Percentiles rank a stretch among this genome's conserved stretches.
Evolutionary conservation across 768 basidiomycete genomes (phyloP).

Genomic region (Leccinum longicurvipes): DNA sequence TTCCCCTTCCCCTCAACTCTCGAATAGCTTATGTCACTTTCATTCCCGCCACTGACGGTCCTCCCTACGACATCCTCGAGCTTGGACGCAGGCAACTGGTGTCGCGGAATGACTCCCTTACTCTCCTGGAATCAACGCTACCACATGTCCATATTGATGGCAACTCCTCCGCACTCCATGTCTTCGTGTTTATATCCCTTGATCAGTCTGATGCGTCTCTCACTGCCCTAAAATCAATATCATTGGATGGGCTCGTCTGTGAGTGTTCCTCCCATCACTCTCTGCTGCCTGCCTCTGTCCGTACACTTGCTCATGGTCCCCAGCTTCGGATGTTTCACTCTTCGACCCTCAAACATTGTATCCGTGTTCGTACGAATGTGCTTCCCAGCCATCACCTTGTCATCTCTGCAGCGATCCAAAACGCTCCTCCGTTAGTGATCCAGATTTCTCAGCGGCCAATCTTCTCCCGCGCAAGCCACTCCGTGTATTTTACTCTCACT

Average conservation of each 20-base stretch:
- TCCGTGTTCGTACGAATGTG: conserved; percentile 50
- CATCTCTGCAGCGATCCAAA: conserved; percentile 31
- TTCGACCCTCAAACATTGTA: conserved; percentile 51
- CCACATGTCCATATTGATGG: conserved; percentile 47
- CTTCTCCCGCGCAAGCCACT: conserved; percentile 47
- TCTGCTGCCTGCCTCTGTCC: not conserved
- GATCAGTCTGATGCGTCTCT: conserved; percentile 31
- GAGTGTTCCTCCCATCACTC: conserved; percentile 26
- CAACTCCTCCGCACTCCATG: conserved; percentile 47
- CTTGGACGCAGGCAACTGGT: conserved; percentile 50
- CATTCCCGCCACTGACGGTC: conserved; percentile 27
- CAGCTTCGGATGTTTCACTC: conserved; percentile 42
- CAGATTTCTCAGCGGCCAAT: conserved; percentile 31
- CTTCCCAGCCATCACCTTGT: conserved; percentile 39
- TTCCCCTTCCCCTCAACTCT: conserved; percentile 43
- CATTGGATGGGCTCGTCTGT: conserved; percentile 53
- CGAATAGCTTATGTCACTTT: conserved; percentile 47
- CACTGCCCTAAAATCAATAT: conserved; percentile 35
- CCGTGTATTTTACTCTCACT: conserved; percentile 39
- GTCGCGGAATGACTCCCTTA: conserved; percentile 32
- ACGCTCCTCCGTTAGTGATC: conserved; percentile 13
- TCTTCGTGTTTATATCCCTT: conserved; percentile 49
- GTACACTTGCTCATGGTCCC: conserved; percentile 10
- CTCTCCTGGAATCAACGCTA: conserved; percentile 50
- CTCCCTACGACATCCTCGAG: conserved; percentile 47